phyloP scores from a whole-genome alignment of 805 yeast genomes.

The Nakazawaea ishiwadae region DNA sequence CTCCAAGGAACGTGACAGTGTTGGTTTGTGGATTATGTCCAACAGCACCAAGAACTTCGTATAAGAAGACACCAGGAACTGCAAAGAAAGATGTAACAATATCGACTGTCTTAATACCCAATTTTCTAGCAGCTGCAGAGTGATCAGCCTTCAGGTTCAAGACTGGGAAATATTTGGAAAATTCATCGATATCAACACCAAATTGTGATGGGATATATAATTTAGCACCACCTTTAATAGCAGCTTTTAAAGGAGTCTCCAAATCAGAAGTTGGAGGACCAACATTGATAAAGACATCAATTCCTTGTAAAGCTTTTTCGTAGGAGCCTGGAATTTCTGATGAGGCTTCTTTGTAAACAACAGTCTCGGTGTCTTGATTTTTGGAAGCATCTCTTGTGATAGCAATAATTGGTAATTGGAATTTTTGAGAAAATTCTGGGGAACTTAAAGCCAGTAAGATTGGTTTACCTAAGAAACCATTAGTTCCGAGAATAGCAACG shows the following conservation, averaged over 20 bases:
- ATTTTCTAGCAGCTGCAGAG: constrained; percentile 31
- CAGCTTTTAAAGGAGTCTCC: constrained; percentile 34
- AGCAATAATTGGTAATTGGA: constrained; percentile 44
- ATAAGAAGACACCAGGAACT: constrained; percentile 28
- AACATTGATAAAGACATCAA: constrained; percentile 48
- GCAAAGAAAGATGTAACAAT: constrained; percentile 35
- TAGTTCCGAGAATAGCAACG: constrained; percentile 49
- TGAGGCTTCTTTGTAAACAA: constrained; percentile 35
- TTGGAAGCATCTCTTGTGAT: constrained; percentile 40
- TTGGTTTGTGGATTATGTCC: constrained; percentile 33
- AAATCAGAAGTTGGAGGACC: constrained; percentile 27
- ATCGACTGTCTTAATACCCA: constrained; percentile 45
- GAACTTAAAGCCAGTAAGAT: constrained; percentile 39
- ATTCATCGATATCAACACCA: constrained; percentile 40
- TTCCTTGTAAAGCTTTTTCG: constrained; percentile 36
- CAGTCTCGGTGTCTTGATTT: constrained; percentile 24
- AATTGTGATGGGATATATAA: constrained; percentile 58
- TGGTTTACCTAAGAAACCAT: constrained; percentile 49
- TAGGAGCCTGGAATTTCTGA: constrained; percentile 23
- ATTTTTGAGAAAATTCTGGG: constrained; percentile 35
- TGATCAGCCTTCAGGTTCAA: constrained; percentile 30
- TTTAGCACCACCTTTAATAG: constrained; percentile 38
- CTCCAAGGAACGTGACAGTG: constrained; percentile 35
- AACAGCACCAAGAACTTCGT: constrained; percentile 29
- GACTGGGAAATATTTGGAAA: constrained; percentile 29